Conservation (phyloP, 208 protist genomes). For the Wallacemonas sp. region DNA sequence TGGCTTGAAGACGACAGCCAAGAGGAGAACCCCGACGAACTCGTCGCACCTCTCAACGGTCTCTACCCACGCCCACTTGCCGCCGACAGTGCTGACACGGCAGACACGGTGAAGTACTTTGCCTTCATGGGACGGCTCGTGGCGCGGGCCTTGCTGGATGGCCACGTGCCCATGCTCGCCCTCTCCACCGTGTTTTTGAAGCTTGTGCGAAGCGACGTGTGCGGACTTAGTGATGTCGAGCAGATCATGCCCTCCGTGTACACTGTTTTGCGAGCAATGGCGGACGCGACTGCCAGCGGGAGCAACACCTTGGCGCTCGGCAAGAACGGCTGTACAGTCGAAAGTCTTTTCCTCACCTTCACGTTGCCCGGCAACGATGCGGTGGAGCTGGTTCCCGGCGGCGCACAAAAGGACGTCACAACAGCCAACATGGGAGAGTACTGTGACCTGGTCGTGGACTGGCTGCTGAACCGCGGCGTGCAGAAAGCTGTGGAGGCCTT, state of each 20-base stretch:
- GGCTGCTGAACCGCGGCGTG: constrained; percentile 69
- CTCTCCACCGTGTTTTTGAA: constrained; percentile 73
- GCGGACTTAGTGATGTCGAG: constrained; percentile 66
- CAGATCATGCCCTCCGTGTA: constrained; percentile 54
- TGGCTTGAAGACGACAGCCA: constrained; percentile 39
- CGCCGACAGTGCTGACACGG: constrained; percentile 17
- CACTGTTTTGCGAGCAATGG: constrained; percentile 47
- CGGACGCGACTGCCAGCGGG: constrained; percentile 18
- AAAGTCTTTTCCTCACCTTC: constrained; percentile 76
- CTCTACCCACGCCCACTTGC: constrained; percentile 61
- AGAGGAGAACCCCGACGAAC: constrained; percentile 27
- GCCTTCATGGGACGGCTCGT: constrained; percentile 75
- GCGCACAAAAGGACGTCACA: constrained; percentile 47
- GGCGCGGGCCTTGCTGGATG: constrained; percentile 76
- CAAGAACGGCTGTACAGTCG: constrained; percentile 33
- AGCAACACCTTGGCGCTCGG: constrained; percentile 34
- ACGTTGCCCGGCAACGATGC: constrained; percentile 68
- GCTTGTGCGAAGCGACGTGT: constrained; percentile 74
- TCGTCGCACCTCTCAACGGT: constrained; percentile 51
- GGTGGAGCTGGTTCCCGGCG: constrained; percentile 50
- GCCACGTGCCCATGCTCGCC: constrained; percentile 65
- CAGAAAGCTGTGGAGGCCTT: constrained; percentile 46
- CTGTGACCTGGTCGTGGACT: constrained; percentile 61
- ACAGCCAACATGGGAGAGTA: constrained; percentile 64
- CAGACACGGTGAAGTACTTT: constrained; percentile 38